These are phyloP conservation scores for Saururus chinensis DNA, from an alignment of 164 flowering plant genomes.

Conservation along the genomic window DNA sequence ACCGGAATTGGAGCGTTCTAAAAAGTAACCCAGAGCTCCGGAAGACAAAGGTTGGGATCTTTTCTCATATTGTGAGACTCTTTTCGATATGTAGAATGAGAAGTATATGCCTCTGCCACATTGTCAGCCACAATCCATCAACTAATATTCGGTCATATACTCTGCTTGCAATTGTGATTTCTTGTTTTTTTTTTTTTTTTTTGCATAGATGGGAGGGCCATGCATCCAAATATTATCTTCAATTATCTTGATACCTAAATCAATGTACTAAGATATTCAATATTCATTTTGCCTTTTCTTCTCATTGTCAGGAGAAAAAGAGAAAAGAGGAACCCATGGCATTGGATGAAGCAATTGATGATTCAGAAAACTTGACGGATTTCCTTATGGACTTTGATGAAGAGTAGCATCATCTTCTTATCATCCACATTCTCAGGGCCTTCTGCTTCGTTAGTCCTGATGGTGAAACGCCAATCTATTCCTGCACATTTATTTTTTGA, in stretches of 20 bases:
- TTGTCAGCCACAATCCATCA: background rate
- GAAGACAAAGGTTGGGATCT: slow-evolving; percentile 56
- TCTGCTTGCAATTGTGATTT: background rate
- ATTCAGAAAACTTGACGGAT: slow-evolving; percentile 86
- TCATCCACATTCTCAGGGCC: too few species aligned
- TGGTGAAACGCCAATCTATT: too few species aligned
- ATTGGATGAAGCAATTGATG: slow-evolving; percentile 73
- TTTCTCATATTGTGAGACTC: background rate
- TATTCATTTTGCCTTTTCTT: background rate
- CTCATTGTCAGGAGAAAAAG: slow-evolving; percentile 46
- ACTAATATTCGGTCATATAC: background rate
- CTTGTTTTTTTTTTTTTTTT: too few species aligned
- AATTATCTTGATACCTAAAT: background rate
- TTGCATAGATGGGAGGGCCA: too few species aligned
- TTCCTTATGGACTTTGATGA: slow-evolving; percentile 89
- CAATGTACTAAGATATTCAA: too few species aligned
- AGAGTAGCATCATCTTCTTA: slow-evolving; percentile 21
- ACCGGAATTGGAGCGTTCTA: slow-evolving; percentile 83
- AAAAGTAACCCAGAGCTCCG: slow-evolving; percentile 59
- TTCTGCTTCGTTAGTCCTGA: background rate
- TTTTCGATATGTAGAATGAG: too few species aligned
- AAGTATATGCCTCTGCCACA: too few species aligned
- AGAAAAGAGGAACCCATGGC: slow-evolving; percentile 44
- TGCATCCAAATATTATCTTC: too few species aligned
- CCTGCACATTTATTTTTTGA: too few species aligned